Percentiles rank a stretch among this genome's conserved stretches.
Conservation (phyloP, 805 yeast species). For the Wickerhamomyces chambardii region DNA sequence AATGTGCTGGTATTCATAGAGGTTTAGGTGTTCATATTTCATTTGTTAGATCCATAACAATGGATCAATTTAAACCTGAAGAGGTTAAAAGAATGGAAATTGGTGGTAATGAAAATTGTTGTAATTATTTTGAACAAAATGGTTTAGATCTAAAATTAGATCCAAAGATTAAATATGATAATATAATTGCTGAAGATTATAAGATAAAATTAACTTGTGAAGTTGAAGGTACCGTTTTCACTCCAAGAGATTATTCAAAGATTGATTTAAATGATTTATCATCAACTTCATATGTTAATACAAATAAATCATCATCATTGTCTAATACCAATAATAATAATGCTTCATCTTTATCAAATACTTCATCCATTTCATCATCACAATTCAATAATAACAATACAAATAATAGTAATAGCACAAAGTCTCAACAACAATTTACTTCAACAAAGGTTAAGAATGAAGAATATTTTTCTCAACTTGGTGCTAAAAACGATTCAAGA, state of each 20-base stretch:
- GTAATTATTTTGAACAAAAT: slow-evolving; percentile 55
- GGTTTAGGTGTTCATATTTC: slow-evolving; percentile 96
- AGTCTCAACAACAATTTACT: too few species aligned
- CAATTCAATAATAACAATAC: slow-evolving; percentile 15
- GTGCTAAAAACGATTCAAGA: slow-evolving; percentile 60
- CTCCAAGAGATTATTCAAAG: slow-evolving; percentile 46
- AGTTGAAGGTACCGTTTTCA: slow-evolving; percentile 63
- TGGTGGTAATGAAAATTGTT: slow-evolving; percentile 84
- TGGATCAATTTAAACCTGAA: slow-evolving; percentile 97
- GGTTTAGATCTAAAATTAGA: slow-evolving; percentile 62
- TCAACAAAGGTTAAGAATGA: slow-evolving; percentile 71
- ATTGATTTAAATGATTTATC: slow-evolving; percentile 14
- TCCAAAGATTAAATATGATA: slow-evolving; percentile 72
- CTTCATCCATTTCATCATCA: slow-evolving; percentile 2
- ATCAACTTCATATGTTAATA: slow-evolving; percentile 3
- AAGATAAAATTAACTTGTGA: slow-evolving; percentile 70
- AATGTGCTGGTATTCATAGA: slow-evolving; percentile 95
- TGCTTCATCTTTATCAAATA: background rate
- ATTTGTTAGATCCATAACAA: slow-evolving; percentile 92
- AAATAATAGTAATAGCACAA: too few species aligned
- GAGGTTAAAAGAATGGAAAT: slow-evolving; percentile 86
- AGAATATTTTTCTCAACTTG: slow-evolving; percentile 72
- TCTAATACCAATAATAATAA: slow-evolving; percentile 4
- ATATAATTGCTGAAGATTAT: slow-evolving; percentile 91
- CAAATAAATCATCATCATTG: slow-evolving; percentile 1